A percentile compares a stretch with the other conserved stretches of the same genome.
phyloP scores from a whole-genome alignment of 768 basidiomycete genomes.

The Calocera cornea region DNA sequence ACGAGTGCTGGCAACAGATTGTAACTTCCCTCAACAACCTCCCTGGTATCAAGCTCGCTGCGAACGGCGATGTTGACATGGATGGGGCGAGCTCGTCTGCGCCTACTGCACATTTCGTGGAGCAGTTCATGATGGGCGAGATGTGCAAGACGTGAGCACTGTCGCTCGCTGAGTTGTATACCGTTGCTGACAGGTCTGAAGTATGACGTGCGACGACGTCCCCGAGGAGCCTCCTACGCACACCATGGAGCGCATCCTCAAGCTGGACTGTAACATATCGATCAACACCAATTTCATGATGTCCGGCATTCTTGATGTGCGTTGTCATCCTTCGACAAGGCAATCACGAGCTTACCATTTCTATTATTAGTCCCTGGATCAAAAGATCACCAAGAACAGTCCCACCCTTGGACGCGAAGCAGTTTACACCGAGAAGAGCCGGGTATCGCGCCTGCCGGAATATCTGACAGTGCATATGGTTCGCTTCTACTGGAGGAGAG shows the following conservation, averaged over 20 bases:
- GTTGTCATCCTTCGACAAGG: constrained; percentile 18
- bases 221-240: constrained; percentile 59
- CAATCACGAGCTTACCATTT: neutral
- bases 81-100: constrained; percentile 3
- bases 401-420: constrained; percentile 69
- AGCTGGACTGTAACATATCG: constrained; percentile 89
- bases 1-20: constrained; percentile 76
- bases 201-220: constrained; percentile 69
- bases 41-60: constrained; percentile 30
- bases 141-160: constrained; percentile 52
- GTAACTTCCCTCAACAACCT: constrained; percentile 50
- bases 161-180: neutral
- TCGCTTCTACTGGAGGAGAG: constrained; percentile 86
- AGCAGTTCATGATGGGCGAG: constrained; percentile 68
- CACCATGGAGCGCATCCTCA: constrained; percentile 58
- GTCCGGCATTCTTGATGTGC: constrained; percentile 66
- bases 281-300: constrained; percentile 76
- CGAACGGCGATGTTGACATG: constrained; percentile 20
- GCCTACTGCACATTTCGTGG: constrained; percentile 44
- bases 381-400: constrained; percentile 74
- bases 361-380: constrained; percentile 68
- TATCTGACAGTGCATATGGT: constrained; percentile 91
- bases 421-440: constrained; percentile 63
- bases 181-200: constrained; percentile 21
- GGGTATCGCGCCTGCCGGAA: constrained; percentile 68